Percentiles rank a stretch among this genome's conserved stretches.
Conservation (phyloP, 805 yeast species). For the Wickerhamiella sorbophila region DNA sequence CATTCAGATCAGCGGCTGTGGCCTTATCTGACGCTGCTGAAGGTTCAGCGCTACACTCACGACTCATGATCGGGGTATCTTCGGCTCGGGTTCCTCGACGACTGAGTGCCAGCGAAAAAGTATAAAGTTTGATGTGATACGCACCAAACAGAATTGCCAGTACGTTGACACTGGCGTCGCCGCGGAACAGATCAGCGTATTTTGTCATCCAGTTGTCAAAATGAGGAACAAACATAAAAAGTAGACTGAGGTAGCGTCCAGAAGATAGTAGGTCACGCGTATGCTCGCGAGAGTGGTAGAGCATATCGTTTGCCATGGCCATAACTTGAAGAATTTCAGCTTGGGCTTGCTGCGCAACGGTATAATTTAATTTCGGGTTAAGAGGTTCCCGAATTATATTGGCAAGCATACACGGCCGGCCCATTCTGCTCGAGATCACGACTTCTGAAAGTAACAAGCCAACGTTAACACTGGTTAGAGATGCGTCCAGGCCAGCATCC, state of each 20-base stretch:
- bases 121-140: slow-evolving; percentile 69
- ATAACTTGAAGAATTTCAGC: slow-evolving; percentile 66
- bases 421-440: slow-evolving; percentile 65
- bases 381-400: slow-evolving; percentile 47
- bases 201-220: slow-evolving; percentile 64
- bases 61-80: slow-evolving; percentile 13
- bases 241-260: slow-evolving; percentile 43
- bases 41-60: slow-evolving; percentile 15
- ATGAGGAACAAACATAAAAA: slow-evolving; percentile 61
- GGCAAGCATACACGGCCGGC: slow-evolving; percentile 62
- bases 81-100: slow-evolving; percentile 29
- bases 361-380: slow-evolving; percentile 9
- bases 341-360: slow-evolving; percentile 47
- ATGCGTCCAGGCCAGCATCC: slow-evolving; percentile 67
- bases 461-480: slow-evolving; percentile 55
- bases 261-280: slow-evolving; percentile 23
- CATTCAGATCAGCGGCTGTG: not conserved
- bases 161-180: slow-evolving; percentile 34
- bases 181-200: slow-evolving; percentile 24
- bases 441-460: slow-evolving; percentile 81
- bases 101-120: slow-evolving; percentile 65
- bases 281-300: slow-evolving; percentile 40
- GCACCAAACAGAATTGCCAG: slow-evolving; percentile 71
- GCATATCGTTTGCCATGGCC: slow-evolving; percentile 68
- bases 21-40: slow-evolving; percentile 32